Conservation (phyloP, 1,139 yeast species). For the Nakaseomyces kungkrabaensis region DNA sequence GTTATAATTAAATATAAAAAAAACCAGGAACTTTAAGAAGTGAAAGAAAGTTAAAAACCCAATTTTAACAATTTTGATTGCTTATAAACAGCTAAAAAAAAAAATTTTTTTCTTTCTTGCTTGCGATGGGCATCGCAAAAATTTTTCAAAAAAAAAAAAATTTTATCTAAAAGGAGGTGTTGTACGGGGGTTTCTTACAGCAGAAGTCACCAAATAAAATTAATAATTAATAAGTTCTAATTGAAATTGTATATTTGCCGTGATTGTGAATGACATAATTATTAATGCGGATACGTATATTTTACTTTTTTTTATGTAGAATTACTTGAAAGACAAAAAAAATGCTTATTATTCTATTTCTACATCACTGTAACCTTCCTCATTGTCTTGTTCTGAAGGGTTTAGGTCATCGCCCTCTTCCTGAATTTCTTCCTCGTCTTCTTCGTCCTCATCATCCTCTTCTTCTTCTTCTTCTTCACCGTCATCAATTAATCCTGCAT, state of each 20-base stretch:
- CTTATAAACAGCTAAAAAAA: neutral
- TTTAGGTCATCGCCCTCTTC: conserved; percentile 14
- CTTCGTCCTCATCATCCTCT: conserved; percentile 29
- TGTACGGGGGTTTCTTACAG: neutral
- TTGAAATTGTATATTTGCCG: too few species aligned
- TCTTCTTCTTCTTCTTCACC: conserved; percentile 30
- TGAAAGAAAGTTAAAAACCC: neutral
- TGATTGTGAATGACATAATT: too few species aligned
- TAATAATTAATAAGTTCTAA: too few species aligned
- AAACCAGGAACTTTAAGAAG: neutral
- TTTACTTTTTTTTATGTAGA: neutral
- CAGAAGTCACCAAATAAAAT: neutral
- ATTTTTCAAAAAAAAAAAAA: neutral
- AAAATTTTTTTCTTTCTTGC: neutral
- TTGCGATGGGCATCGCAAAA: neutral
- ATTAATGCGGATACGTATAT: too few species aligned
- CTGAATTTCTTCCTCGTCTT: conserved; percentile 18
- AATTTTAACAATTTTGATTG: neutral
- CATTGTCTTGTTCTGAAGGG: conserved; percentile 18
- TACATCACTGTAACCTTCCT: conserved; percentile 29
- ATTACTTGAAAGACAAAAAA: too few species aligned
- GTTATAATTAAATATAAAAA: neutral
- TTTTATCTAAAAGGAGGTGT: too few species aligned
- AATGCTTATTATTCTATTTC: conserved; percentile 10
- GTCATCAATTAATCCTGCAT: conserved; percentile 32